Percentiles rank a stretch among this genome's conserved stretches.
Conservation (phyloP, 306 rosid genomes). For the Cucurbita argyrosperma region DNA sequence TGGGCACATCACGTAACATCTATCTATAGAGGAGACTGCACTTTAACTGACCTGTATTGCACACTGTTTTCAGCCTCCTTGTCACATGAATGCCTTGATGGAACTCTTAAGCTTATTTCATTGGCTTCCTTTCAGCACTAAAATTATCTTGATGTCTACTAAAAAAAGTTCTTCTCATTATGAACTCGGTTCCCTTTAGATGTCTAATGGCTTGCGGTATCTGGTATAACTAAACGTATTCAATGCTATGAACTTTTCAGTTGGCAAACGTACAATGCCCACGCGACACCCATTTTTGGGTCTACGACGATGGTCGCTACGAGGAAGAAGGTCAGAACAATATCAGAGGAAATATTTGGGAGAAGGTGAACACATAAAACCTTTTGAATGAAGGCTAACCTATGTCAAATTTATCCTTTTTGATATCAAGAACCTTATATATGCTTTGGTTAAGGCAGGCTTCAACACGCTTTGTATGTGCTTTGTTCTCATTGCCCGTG, state of each 20-base stretch:
- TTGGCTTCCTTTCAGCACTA: not conserved
- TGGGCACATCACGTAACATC: too few relatives aligned
- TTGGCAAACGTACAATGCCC: conserved; percentile 98
- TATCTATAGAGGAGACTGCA: too few relatives aligned
- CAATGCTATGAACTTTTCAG: conserved; percentile 30
- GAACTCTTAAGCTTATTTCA: not conserved
- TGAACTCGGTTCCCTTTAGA: not conserved
- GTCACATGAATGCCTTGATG: too few relatives aligned
- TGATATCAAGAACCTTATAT: conserved; percentile 6
- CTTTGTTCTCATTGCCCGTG: conserved; percentile 74
- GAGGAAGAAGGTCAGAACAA: conserved; percentile 99
- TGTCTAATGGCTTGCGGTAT: not conserved
- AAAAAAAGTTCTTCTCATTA: not conserved
- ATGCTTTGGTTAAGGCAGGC: conserved; percentile 54
- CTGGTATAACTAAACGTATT: not conserved
- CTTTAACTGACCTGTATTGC: too few relatives aligned
- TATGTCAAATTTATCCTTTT: conserved; percentile 4
- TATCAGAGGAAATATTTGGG: conserved; percentile 97
- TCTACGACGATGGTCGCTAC: conserved; percentile 93
- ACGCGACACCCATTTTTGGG: conserved; percentile 99
- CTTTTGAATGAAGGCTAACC: conserved; percentile 8
- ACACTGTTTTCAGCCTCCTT: too few relatives aligned
- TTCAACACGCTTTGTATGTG: conserved; percentile 59
- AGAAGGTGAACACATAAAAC: conserved; percentile 39
- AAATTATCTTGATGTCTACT: not conserved